Conservation (phyloP, 306 rosid species). For the Aeschynomene evenia region DNA sequence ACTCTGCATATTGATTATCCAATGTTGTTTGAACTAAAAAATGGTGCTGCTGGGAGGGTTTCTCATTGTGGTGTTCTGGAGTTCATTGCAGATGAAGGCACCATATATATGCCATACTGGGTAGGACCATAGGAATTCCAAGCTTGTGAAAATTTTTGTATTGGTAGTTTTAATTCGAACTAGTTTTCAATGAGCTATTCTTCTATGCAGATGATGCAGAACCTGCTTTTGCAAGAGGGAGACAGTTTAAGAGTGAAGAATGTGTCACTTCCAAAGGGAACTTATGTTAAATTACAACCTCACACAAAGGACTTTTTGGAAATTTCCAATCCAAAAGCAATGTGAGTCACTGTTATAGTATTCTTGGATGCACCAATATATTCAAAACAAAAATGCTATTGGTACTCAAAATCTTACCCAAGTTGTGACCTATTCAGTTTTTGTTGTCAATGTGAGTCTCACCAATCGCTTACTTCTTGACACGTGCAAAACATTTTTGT, state of each 20-base stretch:
- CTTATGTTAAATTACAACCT: conserved; percentile 76
- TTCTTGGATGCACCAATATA: background rate
- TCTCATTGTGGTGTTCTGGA: conserved; percentile 98
- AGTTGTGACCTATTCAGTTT: too few species aligned
- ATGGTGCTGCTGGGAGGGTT: conserved; percentile 62
- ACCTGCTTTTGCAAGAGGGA: conserved; percentile 85
- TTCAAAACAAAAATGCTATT: too few species aligned
- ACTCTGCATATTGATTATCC: conserved; percentile 97
- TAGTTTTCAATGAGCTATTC: background rate
- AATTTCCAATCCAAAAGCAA: conserved; percentile 83
- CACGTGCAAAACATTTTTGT: background rate
- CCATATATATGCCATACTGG: conserved; percentile 99
- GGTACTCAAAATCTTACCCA: background rate
- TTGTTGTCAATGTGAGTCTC: too few species aligned
- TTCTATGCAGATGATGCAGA: conserved; percentile 75
- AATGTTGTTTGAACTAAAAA: conserved; percentile 91
- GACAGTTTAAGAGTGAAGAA: conserved; percentile 62
- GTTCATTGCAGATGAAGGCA: conserved; percentile 99
- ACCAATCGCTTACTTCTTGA: too few species aligned
- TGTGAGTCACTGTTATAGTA: conserved; percentile 45
- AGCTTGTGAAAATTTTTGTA: conserved; percentile 21
- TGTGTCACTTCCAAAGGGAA: conserved; percentile 76
- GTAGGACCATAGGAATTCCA: conserved; percentile 46
- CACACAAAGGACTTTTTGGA: conserved; percentile 81
- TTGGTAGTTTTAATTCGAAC: background rate